Conservation (phyloP, 176 grass and related monocot species). For the Hordeum marinum region DNA sequence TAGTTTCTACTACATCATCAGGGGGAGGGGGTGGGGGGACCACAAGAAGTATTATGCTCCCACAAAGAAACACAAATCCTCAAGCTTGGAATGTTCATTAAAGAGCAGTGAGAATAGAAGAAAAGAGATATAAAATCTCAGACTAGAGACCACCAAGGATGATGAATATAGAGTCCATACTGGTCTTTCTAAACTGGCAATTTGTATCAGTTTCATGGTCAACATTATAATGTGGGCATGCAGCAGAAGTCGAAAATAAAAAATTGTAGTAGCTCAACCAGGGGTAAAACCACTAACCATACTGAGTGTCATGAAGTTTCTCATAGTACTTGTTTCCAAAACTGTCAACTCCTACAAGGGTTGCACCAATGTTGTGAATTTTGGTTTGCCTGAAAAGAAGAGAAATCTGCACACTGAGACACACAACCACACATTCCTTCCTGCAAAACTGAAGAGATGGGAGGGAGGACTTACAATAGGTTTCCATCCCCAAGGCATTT, state of each 20-base stretch:
- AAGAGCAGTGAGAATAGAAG: slow-evolving; percentile 6
- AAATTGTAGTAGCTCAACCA: background rate
- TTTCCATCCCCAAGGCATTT: slow-evolving; percentile 81
- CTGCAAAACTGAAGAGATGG: slow-evolving; percentile 11
- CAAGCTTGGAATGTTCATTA: background rate
- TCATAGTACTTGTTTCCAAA: slow-evolving; percentile 97
- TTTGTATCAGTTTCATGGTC: background rate
- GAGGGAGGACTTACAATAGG: slow-evolving; percentile 60
- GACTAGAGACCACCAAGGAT: background rate
- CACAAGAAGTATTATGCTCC: background rate
- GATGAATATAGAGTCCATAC: background rate
- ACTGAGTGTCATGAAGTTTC: slow-evolving; percentile 64
- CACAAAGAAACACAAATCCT: background rate
- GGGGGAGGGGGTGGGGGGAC: background rate
- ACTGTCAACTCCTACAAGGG: slow-evolving; percentile 80
- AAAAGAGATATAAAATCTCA: background rate
- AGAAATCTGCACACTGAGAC: background rate
- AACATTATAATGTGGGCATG: background rate
- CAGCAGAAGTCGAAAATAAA: background rate
- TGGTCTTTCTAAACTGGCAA: background rate
- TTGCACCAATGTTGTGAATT: slow-evolving; percentile 88
- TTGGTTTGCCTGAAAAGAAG: slow-evolving; percentile 85
- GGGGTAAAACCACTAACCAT: slow-evolving; percentile 36
- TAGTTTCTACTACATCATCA: background rate
- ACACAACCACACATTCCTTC: background rate